A percentile compares a stretch with the other conserved stretches of the same genome.
Evolutionary conservation across 1,139 yeast species (phyloP).

Genomic region (Sugiyamaella xylanicola): DNA sequence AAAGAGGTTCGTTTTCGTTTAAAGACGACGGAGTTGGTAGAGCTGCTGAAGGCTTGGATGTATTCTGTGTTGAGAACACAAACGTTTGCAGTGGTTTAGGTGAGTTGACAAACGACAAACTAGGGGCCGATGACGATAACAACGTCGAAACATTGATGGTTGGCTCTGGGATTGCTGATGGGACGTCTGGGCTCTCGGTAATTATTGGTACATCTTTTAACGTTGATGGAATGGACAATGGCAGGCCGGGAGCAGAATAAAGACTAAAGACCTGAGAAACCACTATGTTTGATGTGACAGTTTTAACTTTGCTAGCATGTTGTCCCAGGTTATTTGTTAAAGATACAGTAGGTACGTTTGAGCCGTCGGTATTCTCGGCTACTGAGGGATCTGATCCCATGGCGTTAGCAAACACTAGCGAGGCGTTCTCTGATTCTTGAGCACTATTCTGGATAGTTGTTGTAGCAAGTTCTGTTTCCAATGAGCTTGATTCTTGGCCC

Average conservation of each 20-base stretch:
- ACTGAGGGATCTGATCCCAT: not conserved
- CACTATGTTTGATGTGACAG: not conserved
- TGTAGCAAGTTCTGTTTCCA: too few relatives aligned
- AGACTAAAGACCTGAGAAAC: slow-evolving; percentile 14
- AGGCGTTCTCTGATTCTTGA: not conserved
- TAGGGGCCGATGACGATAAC: too few relatives aligned
- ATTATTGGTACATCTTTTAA: slow-evolving; percentile 12
- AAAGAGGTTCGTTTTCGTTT: not conserved
- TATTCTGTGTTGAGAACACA: not conserved
- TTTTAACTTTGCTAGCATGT: not conserved
- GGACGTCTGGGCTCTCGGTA: too few relatives aligned
- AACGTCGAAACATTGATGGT: not conserved
- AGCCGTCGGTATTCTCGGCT: not conserved
- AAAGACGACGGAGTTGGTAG: not conserved
- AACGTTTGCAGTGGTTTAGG: not conserved
- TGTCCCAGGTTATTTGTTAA: not conserved
- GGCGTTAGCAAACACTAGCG: not conserved
- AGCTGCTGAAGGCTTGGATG: not conserved
- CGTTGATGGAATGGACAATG: slow-evolving; percentile 12
- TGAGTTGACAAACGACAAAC: not conserved
- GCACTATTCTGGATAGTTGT: too few relatives aligned
- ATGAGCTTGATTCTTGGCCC: too few relatives aligned
- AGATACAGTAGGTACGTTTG: not conserved
- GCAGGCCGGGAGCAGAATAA: slow-evolving; percentile 5
- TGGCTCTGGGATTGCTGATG: not conserved